Evolutionary conservation across 2,329 filamentous ascomycete genomes (phyloP), one percentile per base, ranked within the genome.

Genomic region (Westerdykella aurantiaca): DNA sequence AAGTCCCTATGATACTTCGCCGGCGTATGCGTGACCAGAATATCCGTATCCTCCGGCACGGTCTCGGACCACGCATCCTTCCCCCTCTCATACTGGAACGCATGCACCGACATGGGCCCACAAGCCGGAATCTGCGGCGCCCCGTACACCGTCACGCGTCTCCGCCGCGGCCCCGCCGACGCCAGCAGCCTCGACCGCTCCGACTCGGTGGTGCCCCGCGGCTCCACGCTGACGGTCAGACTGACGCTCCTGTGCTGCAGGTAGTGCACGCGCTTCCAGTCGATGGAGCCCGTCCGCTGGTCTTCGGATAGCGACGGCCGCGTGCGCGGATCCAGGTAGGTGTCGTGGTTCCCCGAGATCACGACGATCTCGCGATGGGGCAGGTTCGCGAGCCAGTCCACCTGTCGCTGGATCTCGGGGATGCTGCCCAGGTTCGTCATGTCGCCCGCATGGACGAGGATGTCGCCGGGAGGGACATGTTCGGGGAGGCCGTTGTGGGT

Each of bases 361-460:
- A 90, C 78, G 18, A 96, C 75, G 67, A 95, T 95, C 65, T 94
- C 78, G 31, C 71, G 69, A 60, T 95, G 88, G 0, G 87, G 86
- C 6, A 90, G 77, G 3, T 73, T 72, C 38, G 75, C 77, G 11
- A 96, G 74, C 88, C 88, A 96, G 71, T 95, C 80, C 35, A 96
- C 74, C 57, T 93, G 85, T n/a, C 71, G 72, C 70, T 95, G 88
- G 44, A 97, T 82, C 48, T 88, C 84, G 11, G 73, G 72, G 0
- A 80, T 76, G 7, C 81, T 85, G 33, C 91, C 91, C 17, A 73
- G 72, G 54, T 88, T 82, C 42, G 83, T 85, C 57, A 95, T 74
- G 69, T 97, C 91, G 31, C 91, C 91, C 2, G 88, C 86, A 62
- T 96, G 91, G 55, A 97, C 85, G 39, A 97, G 78, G 17, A 96